Base-by-base conservation (phyloP, 306 rosid genomes). In the Senna siamea region DNA sequence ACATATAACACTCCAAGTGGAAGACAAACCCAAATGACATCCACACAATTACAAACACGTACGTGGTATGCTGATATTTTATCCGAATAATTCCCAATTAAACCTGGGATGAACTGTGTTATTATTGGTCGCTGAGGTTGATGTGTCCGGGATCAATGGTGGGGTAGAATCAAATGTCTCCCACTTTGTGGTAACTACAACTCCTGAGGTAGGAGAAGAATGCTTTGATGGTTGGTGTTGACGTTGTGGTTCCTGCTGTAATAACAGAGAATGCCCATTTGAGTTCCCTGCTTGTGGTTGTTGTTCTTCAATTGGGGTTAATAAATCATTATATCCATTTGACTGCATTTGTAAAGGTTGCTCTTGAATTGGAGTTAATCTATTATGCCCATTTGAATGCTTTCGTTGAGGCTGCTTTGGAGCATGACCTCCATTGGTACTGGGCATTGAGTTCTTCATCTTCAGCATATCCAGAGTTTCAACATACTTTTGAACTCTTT, bases 181-280 rank as follows among this genome's bases (percentile, higher is more conserved):
- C 98, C 98, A 93, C 64, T 86, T 88, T n/a, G 98, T 90, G 66
- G 97, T 90, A 20, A 90, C 93, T 23, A 88, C 91, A n/a, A 88
- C 75, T 67, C 84, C 88, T 10, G 95, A 85, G 22, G 84, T 52
- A 9, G 88, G 10, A 32, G 66, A 60, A 60, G 66, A 79, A 69
- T 80, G 38, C 76, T 76, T 66, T 10, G 85, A 46, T 10, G 74
- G 74, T 13, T 68, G 19, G 22, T 65, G 70, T 1, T 9, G 34
- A 19, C 43, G 70, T 4, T 9, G 22, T 50, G 20, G 26, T 48
- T 60, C 75, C 18, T 80, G 72, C 47, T 70, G 73, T 67, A 26
- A 0, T 41, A 41, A 18, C n/a, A 68, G 75, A 18, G 74, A 72
- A 56, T 79, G 58, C 38, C 77, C 90, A 12, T 40, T 68, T 79